Evolutionary conservation across 768 basidiomycete species (phyloP), one percentile per base, ranked within the genome.

Genomic region (Tylopilus subfusipes): DNA sequence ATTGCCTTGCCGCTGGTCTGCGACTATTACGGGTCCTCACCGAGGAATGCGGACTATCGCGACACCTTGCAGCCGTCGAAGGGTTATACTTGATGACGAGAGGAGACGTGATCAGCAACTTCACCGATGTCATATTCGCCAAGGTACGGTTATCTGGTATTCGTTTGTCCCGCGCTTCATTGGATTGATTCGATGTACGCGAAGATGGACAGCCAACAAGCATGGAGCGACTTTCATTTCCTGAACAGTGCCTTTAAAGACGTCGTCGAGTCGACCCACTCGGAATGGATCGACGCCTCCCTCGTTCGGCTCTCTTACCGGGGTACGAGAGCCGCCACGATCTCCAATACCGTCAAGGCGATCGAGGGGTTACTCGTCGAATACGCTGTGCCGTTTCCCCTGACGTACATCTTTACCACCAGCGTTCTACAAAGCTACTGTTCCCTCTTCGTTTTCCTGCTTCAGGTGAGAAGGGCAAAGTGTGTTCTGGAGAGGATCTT

Each of bases 211-310:
- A 73, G 73, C n/a, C 75, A 78, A 44, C 82, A 86, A 63, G 63
- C 73, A 33, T 93, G 90, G 90, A 77, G 71, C 43, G 91, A 93
- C 64, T 90, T 90, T 65, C 91, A 93, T 71, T 89, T 88, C 69
- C 67, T 93, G 51, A 93, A 93, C 62, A 85, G 82, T 27, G 82
- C 85, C 11, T 90, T 93, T 65, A 74, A 75, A 19, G 87, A 91
- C 47, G 78, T 86, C 27, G 75, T 85, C 34, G 77, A 82, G 57
- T 75, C 81, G 18, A 77, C 75, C 52, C 61, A 72, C 6, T 72
- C 74, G 44, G 71, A 73, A 42, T 86, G 85, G 83, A 78, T 91
- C 44, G 81, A 88, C 38, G 62, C 82, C 0, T 78, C 85, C 2
- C 81, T 90, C 13, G 81, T 93, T 22, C 86, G 89, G 9, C 73